phyloP scores from a whole-genome alignment of 2,329 filamentous ascomycete genomes.

The Microcera coccophila region DNA sequence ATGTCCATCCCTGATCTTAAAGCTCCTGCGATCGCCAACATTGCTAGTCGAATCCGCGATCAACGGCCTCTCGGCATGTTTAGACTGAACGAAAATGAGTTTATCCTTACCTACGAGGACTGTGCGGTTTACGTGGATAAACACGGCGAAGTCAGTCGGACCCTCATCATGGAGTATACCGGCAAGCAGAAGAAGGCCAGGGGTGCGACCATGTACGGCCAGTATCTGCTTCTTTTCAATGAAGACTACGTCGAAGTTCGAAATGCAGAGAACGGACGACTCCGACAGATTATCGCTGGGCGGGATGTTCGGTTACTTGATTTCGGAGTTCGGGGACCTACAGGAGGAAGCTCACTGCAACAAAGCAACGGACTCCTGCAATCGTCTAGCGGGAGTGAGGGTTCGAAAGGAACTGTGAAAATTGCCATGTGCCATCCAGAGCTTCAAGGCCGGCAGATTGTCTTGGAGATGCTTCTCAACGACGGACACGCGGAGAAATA shows the following conservation, averaged over 20 bases:
- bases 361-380: conserved; percentile 34
- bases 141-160: conserved; percentile 89
- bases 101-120: conserved; percentile 89
- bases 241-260: conserved; percentile 95
- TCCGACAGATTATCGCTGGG: conserved; percentile 91
- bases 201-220: conserved; percentile 81
- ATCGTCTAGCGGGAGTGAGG: conserved; percentile 38
- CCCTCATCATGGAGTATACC: conserved; percentile 98
- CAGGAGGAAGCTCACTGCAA: conserved; percentile 44
- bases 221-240: conserved; percentile 90
- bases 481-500: conserved; percentile 64
- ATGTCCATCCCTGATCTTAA: conserved; percentile 89
- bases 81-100: conserved; percentile 85
- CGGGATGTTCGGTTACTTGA: conserved; percentile 87
- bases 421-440: conserved; percentile 94
- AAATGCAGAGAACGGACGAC: conserved; percentile 89
- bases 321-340: conserved; percentile 67
- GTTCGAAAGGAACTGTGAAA: conserved; percentile 76
- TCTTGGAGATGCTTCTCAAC: conserved; percentile 89
- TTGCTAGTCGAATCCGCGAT: conserved; percentile 76
- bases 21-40: conserved; percentile 73
- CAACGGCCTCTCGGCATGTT: conserved; percentile 95
- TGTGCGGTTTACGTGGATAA: conserved; percentile 98
- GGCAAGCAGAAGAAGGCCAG: conserved; percentile 76
- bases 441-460: conserved; percentile 75